Evolutionary conservation across 768 basidiomycete genomes (phyloP).

Genomic region (Mycena kentingensis): DNA sequence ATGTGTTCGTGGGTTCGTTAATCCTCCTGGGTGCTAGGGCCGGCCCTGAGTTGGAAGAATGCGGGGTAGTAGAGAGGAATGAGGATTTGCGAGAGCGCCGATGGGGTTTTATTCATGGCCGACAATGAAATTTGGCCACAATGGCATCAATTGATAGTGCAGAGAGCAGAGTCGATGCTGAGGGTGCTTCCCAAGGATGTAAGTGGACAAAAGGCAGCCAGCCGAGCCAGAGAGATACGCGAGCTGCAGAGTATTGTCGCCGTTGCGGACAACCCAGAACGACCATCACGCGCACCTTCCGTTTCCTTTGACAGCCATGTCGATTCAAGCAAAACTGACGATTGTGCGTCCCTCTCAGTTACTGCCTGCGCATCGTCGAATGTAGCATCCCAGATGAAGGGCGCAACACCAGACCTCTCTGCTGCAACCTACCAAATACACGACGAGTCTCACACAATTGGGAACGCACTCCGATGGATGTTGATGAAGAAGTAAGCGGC

Average conservation of each 20-base stretch:
- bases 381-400: slow-evolving; percentile 69
- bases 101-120: too few relatives aligned
- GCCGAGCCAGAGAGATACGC: too few relatives aligned
- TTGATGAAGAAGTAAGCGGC: slow-evolving; percentile 92
- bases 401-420: slow-evolving; percentile 78
- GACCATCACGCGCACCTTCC: too few relatives aligned
- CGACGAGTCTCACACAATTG: slow-evolving; percentile 95
- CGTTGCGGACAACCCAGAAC: too few relatives aligned
- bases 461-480: slow-evolving; percentile 96
- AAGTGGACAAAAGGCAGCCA: too few relatives aligned
- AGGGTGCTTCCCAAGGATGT: too few relatives aligned
- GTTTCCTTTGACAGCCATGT: too few relatives aligned
- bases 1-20: not conserved
- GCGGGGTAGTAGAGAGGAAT: not conserved
- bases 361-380: not conserved
- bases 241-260: too few relatives aligned
- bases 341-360: not conserved
- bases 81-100: not conserved
- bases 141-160: too few relatives aligned
- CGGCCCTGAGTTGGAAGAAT: not conserved
- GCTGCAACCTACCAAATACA: slow-evolving; percentile 90
- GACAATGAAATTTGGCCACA: too few relatives aligned
- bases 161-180: too few relatives aligned
- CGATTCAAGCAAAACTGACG: not conserved
- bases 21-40: not conserved